Percentiles rank a stretch among this genome's conserved stretches.
Conservation (phyloP, 2,329 filamentous ascomycete species). For the Eurotiales sp. region DNA sequence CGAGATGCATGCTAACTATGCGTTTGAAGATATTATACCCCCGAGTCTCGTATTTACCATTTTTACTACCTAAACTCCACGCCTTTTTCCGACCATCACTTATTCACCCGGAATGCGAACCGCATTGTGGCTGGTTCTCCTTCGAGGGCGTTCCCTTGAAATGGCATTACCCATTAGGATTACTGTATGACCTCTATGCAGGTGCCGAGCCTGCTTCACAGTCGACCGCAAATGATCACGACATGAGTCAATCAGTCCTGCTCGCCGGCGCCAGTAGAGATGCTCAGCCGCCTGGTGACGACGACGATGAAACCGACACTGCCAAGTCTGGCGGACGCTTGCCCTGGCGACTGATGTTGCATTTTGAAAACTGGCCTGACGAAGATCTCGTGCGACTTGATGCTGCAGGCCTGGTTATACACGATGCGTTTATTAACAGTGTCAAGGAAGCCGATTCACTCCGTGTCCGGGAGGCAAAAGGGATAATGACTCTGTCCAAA, state of each 20-base stretch:
- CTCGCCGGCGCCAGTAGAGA: conserved; percentile 3
- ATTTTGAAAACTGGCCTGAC: conserved; percentile 57
- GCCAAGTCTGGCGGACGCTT: conserved; percentile 31
- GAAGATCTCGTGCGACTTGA: conserved; percentile 59
- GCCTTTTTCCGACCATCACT: conserved; percentile 58
- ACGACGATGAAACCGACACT: conserved; percentile 18
- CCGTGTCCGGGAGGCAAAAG: conserved; percentile 80
- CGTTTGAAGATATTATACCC: conserved; percentile 55
- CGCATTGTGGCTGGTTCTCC: conserved; percentile 60
- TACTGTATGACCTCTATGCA: conserved; percentile 67
- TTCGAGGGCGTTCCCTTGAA: conserved; percentile 66
- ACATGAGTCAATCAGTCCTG: conserved; percentile 17
- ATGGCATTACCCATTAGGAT: conserved; percentile 67
- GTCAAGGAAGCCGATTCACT: conserved; percentile 83
- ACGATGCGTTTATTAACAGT: conserved; percentile 65
- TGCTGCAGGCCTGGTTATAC: conserved; percentile 51
- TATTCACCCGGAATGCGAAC: conserved; percentile 53
- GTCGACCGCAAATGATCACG: conserved; percentile 14
- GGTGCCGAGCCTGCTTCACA: conserved; percentile 47
- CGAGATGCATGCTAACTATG: conserved; percentile 1
- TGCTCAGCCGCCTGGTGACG: neutral
- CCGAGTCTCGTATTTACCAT: conserved; percentile 65
- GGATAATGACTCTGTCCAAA: conserved; percentile 84
- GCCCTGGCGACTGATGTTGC: conserved; percentile 62
- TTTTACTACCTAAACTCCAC: conserved; percentile 60